These are phyloP conservation scores for Chlamydomonas sphaeroides DNA, from an alignment of 139 green algal species.

Conservation along the genomic window DNA sequence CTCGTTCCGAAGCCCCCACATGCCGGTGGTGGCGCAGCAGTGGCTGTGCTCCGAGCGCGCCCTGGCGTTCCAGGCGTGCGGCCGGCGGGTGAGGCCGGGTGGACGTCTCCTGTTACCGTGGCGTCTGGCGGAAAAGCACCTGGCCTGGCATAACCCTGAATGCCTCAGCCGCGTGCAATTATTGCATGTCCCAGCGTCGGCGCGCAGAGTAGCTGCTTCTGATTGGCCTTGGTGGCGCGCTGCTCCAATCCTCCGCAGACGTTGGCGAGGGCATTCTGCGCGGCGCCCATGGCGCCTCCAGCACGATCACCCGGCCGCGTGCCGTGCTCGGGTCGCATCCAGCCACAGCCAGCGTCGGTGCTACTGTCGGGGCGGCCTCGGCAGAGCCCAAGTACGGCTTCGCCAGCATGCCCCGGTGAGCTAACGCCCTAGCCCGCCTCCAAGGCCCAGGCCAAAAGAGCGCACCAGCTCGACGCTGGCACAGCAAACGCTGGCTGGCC, in stretches of 20 bases:
- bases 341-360: not conserved
- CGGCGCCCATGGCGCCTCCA: not conserved
- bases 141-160: not conserved
- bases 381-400: constrained; percentile 13
- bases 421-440: no score
- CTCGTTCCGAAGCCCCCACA: constrained; percentile 1
- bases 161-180: not conserved
- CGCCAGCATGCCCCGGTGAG: constrained; percentile 16
- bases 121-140: not conserved
- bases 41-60: not conserved
- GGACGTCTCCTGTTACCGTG: not conserved
- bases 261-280: no score
- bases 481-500: no score
- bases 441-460: no score
- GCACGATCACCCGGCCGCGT: not conserved
- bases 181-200: not conserved
- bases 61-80: not conserved
- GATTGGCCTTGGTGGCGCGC: no score
- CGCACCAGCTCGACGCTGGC: not conserved
- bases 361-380: not conserved
- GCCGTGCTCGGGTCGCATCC: not conserved
- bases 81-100: no score
- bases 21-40: not conserved
- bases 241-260: no score
- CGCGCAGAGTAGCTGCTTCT: no score